These are phyloP conservation scores for Lablab purpureus DNA, from an alignment of 306 rosid species.

Conservation along the genomic window DNA sequence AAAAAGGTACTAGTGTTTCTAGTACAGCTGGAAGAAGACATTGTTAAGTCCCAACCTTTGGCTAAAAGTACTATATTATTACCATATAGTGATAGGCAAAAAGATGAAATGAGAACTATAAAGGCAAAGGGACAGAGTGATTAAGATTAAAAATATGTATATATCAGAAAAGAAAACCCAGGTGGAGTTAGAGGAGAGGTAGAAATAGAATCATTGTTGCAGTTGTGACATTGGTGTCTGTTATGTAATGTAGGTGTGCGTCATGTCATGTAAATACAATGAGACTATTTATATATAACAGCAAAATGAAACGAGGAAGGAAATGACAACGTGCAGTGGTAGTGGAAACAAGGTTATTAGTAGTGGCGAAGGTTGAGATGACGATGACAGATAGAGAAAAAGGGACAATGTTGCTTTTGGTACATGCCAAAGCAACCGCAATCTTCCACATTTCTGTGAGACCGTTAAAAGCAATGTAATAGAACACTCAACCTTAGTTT, in stretches of 20 bases:
- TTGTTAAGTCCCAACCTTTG: slow-evolving; percentile 41
- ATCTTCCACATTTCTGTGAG: slow-evolving; percentile 39
- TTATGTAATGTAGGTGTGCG: slow-evolving; percentile 27
- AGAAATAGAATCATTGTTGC: slow-evolving; percentile 38
- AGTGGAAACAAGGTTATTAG: slow-evolving; percentile 38
- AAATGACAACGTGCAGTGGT: slow-evolving; percentile 46
- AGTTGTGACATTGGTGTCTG: slow-evolving; percentile 26
- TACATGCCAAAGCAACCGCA: slow-evolving; percentile 49
- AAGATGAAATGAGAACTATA: slow-evolving; percentile 22
- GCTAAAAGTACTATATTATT: slow-evolving; percentile 17
- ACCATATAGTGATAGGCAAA: slow-evolving; percentile 12
- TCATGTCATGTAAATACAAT: slow-evolving; percentile 18
- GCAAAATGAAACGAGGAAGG: slow-evolving; percentile 16
- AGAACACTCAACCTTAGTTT: not conserved
- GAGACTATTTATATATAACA: slow-evolving; percentile 27
- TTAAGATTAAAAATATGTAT: not conserved
- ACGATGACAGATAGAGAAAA: slow-evolving; percentile 11
- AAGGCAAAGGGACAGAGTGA: not conserved
- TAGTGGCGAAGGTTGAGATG: slow-evolving; percentile 29
- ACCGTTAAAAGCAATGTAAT: slow-evolving; percentile 41
- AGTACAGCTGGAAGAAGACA: slow-evolving; percentile 51
- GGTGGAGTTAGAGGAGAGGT: slow-evolving; percentile 29
- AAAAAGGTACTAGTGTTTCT: slow-evolving; percentile 35
- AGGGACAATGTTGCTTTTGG: slow-evolving; percentile 36
- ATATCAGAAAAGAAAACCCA: slow-evolving; percentile 1